These are phyloP conservation scores for Syncephalastrum contaminatum DNA, from an alignment of 371 early-diverging fungal genomes.

Conservation along the genomic window DNA sequence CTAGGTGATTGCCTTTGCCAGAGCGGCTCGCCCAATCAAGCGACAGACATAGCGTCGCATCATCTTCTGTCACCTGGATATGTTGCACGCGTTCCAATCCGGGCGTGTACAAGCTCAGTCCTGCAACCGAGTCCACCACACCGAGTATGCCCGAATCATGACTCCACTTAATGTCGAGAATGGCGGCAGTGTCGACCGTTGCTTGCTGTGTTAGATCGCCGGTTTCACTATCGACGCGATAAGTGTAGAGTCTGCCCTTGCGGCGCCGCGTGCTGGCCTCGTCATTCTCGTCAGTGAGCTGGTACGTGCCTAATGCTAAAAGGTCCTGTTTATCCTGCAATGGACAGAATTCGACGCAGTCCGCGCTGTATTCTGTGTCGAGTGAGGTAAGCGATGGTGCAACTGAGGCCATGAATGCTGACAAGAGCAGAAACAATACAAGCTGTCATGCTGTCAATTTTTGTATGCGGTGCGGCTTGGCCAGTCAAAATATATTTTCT, in stretches of 20 bases:
- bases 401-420: too few species aligned
- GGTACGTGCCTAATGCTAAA: constrained; percentile 81
- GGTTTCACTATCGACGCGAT: constrained; percentile 17
- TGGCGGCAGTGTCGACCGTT: constrained; percentile 66
- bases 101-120: constrained; percentile 40
- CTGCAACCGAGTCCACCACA: constrained; percentile 66
- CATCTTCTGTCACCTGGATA: constrained; percentile 39
- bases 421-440: too few species aligned
- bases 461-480: too few species aligned
- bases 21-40: constrained; percentile 86
- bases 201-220: constrained; percentile 28
- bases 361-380: constrained; percentile 81
- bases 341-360: constrained; percentile 83
- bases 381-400: constrained; percentile 21
- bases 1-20: constrained; percentile 35
- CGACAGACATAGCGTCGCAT: constrained; percentile 72
- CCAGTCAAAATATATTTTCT: too few species aligned
- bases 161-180: constrained; percentile 87
- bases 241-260: constrained; percentile 41
- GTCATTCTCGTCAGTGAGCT: constrained; percentile 51
- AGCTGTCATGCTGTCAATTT: too few species aligned
- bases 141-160: constrained; percentile 53
- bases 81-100: constrained; percentile 35
- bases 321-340: constrained; percentile 38
- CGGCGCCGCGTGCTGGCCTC: constrained; percentile 30